Evolutionary conservation across 768 basidiomycete species (phyloP), one percentile per base, ranked within the genome.

Genomic region (Calocybe cyanea): DNA sequence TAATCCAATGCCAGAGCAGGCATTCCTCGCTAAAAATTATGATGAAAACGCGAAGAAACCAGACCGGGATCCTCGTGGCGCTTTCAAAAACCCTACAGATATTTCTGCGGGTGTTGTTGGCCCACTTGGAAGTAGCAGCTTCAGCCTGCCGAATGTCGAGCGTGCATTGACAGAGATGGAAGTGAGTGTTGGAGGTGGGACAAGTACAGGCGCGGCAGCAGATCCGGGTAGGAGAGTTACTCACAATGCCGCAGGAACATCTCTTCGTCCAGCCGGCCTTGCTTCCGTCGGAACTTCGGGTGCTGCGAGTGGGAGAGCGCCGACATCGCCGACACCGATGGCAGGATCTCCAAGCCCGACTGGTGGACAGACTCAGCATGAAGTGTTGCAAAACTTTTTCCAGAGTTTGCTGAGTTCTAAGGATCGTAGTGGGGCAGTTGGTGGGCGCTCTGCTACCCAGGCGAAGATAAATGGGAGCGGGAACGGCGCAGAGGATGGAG

Each of bases 91-190:
- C 47, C 85, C 85, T 0, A 68, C 77, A 35, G 87, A 88, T 45
- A 66, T 75, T 19, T 62, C 76, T 2, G 78, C 84, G 1, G 92
- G 94, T 20, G 81, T 96, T 38, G 95, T 99, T 9, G 95, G 95
- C 1, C 95, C 95, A 0, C 78, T 99, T 66, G 88, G 87, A 43
- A 87, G 84, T 61, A 87, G 84, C 54, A 88, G 84, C 48, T 85
- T 94, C 67, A 87, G 67, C 58, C 69, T 97, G 40, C 93, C 94
- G 1, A 85, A 74, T 45, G 95, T 97, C 30, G 92, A 93, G 63
- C 82, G 82, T 41, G 92, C 89, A 1, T 75, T 96, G 46, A 77
- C 76, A 17, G 91, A 93, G 46, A 92, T 96, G 92, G 92, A 95
- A 57, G 75, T 76, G 40, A 77, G 77, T 4, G 59, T 73, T 37